Percentiles rank a stretch among this genome's conserved stretches.
These are phyloP conservation scores for Ogataea minuta DNA, from an alignment of 805 yeast genomes.

Conservation along the genomic window DNA sequence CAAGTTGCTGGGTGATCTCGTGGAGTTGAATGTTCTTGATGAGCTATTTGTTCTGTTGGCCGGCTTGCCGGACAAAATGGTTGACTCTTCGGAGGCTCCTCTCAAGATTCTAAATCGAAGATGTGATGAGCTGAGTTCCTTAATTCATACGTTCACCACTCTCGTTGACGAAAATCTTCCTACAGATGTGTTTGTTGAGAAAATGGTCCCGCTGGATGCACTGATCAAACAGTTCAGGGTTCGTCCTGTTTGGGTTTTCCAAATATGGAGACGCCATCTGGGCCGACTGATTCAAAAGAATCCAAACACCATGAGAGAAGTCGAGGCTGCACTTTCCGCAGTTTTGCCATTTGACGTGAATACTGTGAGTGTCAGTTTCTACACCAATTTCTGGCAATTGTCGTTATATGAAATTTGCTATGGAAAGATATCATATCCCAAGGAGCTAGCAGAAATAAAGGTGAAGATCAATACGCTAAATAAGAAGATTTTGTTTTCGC, in stretches of 20 bases:
- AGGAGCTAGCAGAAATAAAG: constrained; percentile 41
- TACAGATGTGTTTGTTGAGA: constrained; percentile 31
- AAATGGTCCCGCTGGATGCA: constrained; percentile 41
- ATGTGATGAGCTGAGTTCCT: constrained; percentile 67
- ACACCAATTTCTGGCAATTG: constrained; percentile 68
- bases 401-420: constrained; percentile 68
- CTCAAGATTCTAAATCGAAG: constrained; percentile 70
- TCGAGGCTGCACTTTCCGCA: constrained; percentile 17
- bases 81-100: constrained; percentile 39
- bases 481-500: constrained; percentile 34
- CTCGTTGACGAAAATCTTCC: constrained; percentile 52
- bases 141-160: constrained; percentile 65
- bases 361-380: constrained; percentile 42
- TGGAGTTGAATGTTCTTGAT: constrained; percentile 43
- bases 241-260: constrained; percentile 66
- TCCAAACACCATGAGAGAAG: constrained; percentile 8
- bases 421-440: constrained; percentile 47
- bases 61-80: constrained; percentile 42
- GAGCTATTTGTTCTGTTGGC: constrained; percentile 69
- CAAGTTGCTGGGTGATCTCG: constrained; percentile 47
- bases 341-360: constrained; percentile 24
- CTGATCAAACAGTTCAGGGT: constrained; percentile 45
- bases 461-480: constrained; percentile 36
- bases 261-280: constrained; percentile 63
- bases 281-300: constrained; percentile 22